phyloP scores from a whole-genome alignment of 2,329 filamentous ascomycete genomes.

The Talaromyces funiculosus region DNA sequence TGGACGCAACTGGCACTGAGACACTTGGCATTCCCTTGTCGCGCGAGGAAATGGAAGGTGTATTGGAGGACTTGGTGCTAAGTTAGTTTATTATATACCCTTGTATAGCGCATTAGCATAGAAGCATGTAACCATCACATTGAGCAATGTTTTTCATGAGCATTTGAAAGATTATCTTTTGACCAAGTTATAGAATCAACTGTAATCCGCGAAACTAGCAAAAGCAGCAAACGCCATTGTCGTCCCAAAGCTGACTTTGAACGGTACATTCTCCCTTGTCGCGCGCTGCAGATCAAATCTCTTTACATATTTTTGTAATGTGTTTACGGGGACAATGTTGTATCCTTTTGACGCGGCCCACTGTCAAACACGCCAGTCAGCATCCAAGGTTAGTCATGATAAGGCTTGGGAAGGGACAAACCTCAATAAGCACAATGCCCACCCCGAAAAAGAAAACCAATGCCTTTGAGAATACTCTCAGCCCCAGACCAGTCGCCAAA shows the following conservation, averaged over 20 bases:
- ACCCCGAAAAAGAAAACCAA: slow-evolving; percentile 41
- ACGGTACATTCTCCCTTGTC: slow-evolving; percentile 36
- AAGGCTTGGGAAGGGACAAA: slow-evolving; percentile 18
- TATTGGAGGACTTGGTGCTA: slow-evolving; percentile 67
- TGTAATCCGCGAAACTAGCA: slow-evolving; percentile 32
- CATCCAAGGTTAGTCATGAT: too few relatives aligned
- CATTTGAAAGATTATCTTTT: neutral
- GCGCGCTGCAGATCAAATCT: slow-evolving; percentile 34
- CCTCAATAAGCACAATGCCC: slow-evolving; percentile 41
- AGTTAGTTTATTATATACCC: slow-evolving; percentile 21
- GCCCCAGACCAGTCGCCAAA: slow-evolving; percentile 37
- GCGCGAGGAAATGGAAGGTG: slow-evolving; percentile 80
- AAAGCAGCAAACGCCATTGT: slow-evolving; percentile 44
- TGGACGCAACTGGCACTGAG: slow-evolving; percentile 80
- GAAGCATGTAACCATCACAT: neutral
- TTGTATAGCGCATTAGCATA: neutral
- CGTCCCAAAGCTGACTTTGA: slow-evolving; percentile 43
- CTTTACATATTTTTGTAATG: slow-evolving; percentile 39
- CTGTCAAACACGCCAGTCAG: slow-evolving; percentile 24
- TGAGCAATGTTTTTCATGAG: neutral
- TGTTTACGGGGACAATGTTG: slow-evolving; percentile 38
- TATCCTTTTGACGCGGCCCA: slow-evolving; percentile 44
- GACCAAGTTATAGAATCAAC: neutral
- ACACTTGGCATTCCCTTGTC: slow-evolving; percentile 78
- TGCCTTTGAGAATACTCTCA: slow-evolving; percentile 41